Percentiles rank a stretch among this genome's conserved stretches.
Evolutionary conservation across 2,329 filamentous ascomycete genomes (phyloP).

Genomic region (Knufia fluminis): DNA sequence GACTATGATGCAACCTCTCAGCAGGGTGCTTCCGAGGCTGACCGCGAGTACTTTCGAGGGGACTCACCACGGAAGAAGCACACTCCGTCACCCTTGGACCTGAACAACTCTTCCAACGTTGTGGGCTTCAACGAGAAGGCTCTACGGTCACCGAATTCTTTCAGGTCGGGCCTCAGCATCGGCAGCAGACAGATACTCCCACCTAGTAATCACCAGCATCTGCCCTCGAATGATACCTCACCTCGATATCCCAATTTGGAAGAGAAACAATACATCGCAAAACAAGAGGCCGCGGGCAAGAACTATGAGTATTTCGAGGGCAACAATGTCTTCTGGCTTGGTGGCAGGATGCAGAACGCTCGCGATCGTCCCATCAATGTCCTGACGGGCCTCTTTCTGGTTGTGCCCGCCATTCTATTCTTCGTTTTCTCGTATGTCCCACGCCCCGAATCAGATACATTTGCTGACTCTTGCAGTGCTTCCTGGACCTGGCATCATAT

Average conservation of each 20-base stretch:
- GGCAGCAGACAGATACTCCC: slow-evolving; percentile 49
- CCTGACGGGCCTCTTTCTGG: slow-evolving; percentile 69
- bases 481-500: slow-evolving; percentile 79
- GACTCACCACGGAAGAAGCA: slow-evolving; percentile 27
- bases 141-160: slow-evolving; percentile 57
- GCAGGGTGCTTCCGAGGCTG: slow-evolving; percentile 15
- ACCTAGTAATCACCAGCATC: slow-evolving; percentile 59
- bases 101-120: slow-evolving; percentile 52
- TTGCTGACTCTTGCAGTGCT: slow-evolving; percentile 39
- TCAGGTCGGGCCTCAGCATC: slow-evolving; percentile 65
- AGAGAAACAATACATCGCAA: slow-evolving; percentile 21
- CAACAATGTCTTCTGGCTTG: slow-evolving; percentile 82
- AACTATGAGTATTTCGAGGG: slow-evolving; percentile 92
- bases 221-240: slow-evolving; percentile 72
- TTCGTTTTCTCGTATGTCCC: slow-evolving; percentile 62
- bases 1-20: slow-evolving; percentile 27
- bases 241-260: slow-evolving; percentile 45
- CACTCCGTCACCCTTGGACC: slow-evolving; percentile 48
- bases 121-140: slow-evolving; percentile 50
- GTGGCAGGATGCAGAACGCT: slow-evolving; percentile 81
- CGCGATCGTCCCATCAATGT: slow-evolving; percentile 81
- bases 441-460: background rate
- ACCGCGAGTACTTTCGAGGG: slow-evolving; percentile 8
- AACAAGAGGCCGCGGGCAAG: slow-evolving; percentile 44
- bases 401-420: slow-evolving; percentile 72